phyloP scores from a whole-genome alignment of 352 stramenopile species.

The Phytophthora chlamydospora region DNA sequence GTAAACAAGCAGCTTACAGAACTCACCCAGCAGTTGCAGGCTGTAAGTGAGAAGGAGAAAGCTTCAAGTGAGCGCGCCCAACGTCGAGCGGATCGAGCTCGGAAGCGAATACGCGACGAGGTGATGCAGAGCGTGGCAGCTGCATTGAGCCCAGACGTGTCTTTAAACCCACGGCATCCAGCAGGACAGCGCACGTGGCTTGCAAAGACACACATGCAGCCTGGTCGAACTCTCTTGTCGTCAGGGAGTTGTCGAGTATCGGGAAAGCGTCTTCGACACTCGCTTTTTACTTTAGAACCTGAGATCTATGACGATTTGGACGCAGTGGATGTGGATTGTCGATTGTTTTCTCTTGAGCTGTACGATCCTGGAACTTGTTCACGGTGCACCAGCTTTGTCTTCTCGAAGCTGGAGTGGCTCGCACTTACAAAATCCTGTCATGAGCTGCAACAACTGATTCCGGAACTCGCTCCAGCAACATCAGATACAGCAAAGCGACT shows the following conservation, averaged over 20 bases:
- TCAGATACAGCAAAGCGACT: conserved; percentile 23
- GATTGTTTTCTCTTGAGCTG: conserved; percentile 42
- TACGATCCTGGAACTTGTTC: conserved; percentile 41
- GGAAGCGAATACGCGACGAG: conserved; percentile 32
- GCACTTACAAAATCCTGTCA: conserved; percentile 50
- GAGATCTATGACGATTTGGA: conserved; percentile 3
- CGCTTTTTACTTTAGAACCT: conserved; percentile 34
- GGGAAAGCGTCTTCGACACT: conserved; percentile 34
- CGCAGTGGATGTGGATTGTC: background rate
- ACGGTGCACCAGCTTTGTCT: conserved; percentile 12
- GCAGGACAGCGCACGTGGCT: conserved; percentile 39
- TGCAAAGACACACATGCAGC: conserved; percentile 30
- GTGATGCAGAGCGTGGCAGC: conserved; percentile 14
- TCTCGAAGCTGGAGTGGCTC: conserved; percentile 51
- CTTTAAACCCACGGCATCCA: background rate
- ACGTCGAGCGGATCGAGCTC: conserved; percentile 24
- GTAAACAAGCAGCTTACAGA: conserved; percentile 17
- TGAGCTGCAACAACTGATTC: conserved; percentile 40
- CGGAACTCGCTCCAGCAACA: conserved; percentile 30
- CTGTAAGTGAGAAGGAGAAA: conserved; percentile 35
- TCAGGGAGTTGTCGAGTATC: conserved; percentile 34
- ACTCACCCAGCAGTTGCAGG: conserved; percentile 33
- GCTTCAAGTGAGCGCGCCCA: conserved; percentile 26
- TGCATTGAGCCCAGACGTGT: background rate
- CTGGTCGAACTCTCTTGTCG: conserved; percentile 19